Base-by-base conservation (phyloP, 2,329 filamentous ascomycete species). In the Hymenoscyphus fraxineus region DNA sequence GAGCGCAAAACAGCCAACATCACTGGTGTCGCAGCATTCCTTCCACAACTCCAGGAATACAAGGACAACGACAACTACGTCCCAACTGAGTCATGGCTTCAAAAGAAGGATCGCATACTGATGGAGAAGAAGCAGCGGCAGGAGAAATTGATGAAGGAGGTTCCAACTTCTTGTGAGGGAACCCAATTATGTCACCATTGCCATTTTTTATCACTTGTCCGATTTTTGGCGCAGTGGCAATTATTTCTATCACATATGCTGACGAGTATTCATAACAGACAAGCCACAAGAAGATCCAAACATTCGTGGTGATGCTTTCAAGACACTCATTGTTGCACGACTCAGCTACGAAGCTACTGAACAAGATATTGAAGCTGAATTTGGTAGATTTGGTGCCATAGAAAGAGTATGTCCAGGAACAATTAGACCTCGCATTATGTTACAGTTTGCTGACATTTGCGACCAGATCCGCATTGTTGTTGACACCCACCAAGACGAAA, bases 11-110 rank as follows among this genome's bases (percentile, higher is more conserved):
- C 92, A 19, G 85, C 88, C 66, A 80, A 84, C 62, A 86, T 97
- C 68, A 81, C 82, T 27, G 92, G 92, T 61, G 77, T 98, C 65
- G 92, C 88, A 27, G 83, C 87, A 59, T 97, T 86, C 73, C 81
- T 98, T 27, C 84, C 88, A 19, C 87, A 88, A 31, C 80, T 96
- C 44, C 81, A 89, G 66, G 86, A 91, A 61, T 94, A 96, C 79
- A 90, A 90, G 76, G 86, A 92, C 71, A 88, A 88, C 10, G 88
- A 93, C 69, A 82, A 84, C 6, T 96, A 92, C 74, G 80, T 86
- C 62, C 88, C 93, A 3, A 96, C 92, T 0, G 95, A 98, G 79
- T 96, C 93, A 77, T 97, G 93, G 92, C 83, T 97, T 71, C 88
- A 98, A 80, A 85, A 85, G 73, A 90, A 91, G 79, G 92, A 96